These are phyloP conservation scores for Diplodia sapinea DNA, from an alignment of 2,329 filamentous ascomycete species.

Conservation along the genomic window DNA sequence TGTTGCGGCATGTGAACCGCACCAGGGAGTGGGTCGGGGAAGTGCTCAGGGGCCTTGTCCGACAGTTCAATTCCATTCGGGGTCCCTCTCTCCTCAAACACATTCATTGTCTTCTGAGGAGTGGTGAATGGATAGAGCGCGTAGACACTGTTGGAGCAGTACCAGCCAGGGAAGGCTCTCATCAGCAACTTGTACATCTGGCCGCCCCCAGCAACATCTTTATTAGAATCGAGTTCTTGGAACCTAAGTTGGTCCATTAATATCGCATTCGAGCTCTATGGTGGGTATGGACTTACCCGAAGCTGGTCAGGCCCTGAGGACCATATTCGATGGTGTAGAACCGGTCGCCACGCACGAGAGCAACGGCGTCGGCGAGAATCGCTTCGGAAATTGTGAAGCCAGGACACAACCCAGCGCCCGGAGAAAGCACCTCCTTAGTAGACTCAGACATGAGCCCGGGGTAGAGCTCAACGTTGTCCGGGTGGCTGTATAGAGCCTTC, in stretches of 20 bases:
- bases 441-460: conserved; percentile 63
- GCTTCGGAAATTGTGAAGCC: conserved; percentile 63
- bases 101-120: conserved; percentile 34
- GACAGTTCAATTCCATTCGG: neutral
- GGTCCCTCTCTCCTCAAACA: conserved; percentile 29
- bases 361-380: conserved; percentile 56
- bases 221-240: conserved; percentile 29
- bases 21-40: neutral
- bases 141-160: conserved; percentile 38
- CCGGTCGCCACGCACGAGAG: conserved; percentile 39
- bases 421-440: conserved; percentile 58
- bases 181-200: conserved; percentile 35
- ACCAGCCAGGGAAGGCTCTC: conserved; percentile 36
- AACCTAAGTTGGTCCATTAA: neutral
- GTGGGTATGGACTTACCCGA: conserved; percentile 23
- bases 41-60: neutral
- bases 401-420: conserved; percentile 54
- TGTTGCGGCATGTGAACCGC: too few species aligned
- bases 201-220: conserved; percentile 32
- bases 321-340: conserved; percentile 39
- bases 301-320: conserved; percentile 42
- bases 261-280: neutral
- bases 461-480: conserved; percentile 62
- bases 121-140: conserved; percentile 42
- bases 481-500: conserved; percentile 59